Evolutionary conservation across 2,329 filamentous ascomycete species (phyloP).

Genomic region (Rachicladosporium sp.): DNA sequence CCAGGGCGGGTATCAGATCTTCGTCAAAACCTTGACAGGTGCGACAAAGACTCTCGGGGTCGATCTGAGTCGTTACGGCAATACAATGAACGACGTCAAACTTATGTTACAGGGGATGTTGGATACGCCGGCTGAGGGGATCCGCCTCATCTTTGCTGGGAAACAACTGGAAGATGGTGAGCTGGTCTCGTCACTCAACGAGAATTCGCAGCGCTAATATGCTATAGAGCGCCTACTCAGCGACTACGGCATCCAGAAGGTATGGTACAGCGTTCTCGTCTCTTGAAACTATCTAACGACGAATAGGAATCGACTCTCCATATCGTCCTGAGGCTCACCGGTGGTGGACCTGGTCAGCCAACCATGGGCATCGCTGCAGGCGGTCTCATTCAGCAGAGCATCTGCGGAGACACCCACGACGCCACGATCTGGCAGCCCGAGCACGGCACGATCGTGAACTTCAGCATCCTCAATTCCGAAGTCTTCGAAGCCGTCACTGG

Average conservation of each 20-base stretch:
- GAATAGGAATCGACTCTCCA: too few relatives aligned
- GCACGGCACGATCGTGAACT: constrained; percentile 24
- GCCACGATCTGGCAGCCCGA: constrained; percentile 21
- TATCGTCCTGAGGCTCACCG: too few relatives aligned
- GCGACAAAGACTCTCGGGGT: constrained; percentile 50
- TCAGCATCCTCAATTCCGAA: constrained; percentile 29
- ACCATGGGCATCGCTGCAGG: constrained; percentile 30
- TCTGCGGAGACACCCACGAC: constrained; percentile 19
- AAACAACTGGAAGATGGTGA: constrained; percentile 97
- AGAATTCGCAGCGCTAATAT: too few relatives aligned
- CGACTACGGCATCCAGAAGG: constrained; percentile 85
- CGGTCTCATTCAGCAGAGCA: constrained; percentile 30
- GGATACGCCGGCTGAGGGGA: constrained; percentile 93
- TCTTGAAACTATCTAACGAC: too few relatives aligned
- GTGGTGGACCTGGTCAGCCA: too few relatives aligned
- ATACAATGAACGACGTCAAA: constrained; percentile 88
- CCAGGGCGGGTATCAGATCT: constrained; percentile 43
- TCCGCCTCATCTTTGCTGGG: constrained; percentile 95
- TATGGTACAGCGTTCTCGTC: too few relatives aligned
- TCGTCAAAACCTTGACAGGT: constrained; percentile 70
- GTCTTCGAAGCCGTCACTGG: constrained; percentile 28
- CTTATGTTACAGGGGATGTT: constrained; percentile 92
- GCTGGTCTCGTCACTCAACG: too few relatives aligned
- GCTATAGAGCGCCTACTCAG: constrained; percentile 70
- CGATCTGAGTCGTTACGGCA: too few relatives aligned